These are phyloP conservation scores for Ceratocystis harringtonii DNA, from an alignment of 2,329 filamentous ascomycete species.

Conservation along the genomic window DNA sequence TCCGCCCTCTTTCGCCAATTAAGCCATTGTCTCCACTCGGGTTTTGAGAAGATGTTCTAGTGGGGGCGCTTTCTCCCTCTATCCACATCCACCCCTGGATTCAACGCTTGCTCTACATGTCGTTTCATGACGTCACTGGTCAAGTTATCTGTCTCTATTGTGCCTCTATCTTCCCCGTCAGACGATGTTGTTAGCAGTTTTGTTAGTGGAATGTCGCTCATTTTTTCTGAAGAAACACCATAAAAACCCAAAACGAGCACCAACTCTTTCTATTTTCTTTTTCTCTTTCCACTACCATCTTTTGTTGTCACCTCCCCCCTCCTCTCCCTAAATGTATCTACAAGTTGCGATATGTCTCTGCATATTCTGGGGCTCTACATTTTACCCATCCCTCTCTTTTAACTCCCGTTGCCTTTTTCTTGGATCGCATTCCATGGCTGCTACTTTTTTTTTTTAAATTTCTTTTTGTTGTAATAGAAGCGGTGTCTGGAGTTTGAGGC, in stretches of 20 bases:
- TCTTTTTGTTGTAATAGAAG: neutral
- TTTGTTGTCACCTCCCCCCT: neutral
- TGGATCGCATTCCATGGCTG: neutral
- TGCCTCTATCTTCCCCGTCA: neutral
- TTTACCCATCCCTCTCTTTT: neutral
- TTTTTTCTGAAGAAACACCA: neutral
- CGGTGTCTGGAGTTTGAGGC: neutral
- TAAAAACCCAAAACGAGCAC: neutral
- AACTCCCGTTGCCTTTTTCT: neutral
- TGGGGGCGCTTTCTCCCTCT: neutral
- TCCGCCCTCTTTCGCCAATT: conserved; percentile 48
- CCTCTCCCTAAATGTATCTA: no score
- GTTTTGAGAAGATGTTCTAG: conserved; percentile 28
- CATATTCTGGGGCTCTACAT: neutral
- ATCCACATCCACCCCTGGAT: neutral
- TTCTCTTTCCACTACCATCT: conserved; percentile 7
- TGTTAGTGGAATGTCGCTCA: neutral
- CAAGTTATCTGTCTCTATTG: neutral
- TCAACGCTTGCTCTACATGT: neutral
- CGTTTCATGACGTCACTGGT: conserved; percentile 1
- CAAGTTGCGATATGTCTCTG: no score
- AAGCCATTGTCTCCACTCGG: conserved; percentile 50
- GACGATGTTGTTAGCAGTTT: neutral
- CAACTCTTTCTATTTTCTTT: conserved; percentile 1
- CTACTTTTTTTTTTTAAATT: neutral